A percentile compares a stretch with the other conserved stretches of the same genome.
Evolutionary conservation across 2,329 filamentous ascomycete genomes (phyloP).

Genomic region (Fulvia fulva): DNA sequence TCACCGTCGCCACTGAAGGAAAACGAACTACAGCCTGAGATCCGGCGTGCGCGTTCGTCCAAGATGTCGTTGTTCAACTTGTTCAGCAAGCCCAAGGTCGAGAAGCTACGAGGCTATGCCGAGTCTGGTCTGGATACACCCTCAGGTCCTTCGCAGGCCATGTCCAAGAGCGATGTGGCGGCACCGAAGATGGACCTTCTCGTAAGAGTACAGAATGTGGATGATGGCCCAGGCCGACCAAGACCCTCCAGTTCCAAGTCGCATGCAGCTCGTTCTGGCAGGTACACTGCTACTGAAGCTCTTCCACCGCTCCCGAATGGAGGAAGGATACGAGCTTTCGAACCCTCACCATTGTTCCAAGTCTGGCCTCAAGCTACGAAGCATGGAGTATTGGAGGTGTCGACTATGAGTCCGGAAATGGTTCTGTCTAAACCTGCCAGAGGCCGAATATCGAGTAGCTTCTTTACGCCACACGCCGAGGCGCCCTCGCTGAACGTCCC

Average conservation of each 20-base stretch:
- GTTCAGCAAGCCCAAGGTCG: slow-evolving; percentile 49
- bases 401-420: slow-evolving; percentile 63
- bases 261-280: slow-evolving; percentile 4
- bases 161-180: slow-evolving; percentile 9
- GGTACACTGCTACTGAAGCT: slow-evolving; percentile 6
- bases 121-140: slow-evolving; percentile 37
- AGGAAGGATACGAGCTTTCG: slow-evolving; percentile 30
- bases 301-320: slow-evolving; percentile 11
- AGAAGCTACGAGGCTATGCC: slow-evolving; percentile 44
- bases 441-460: slow-evolving; percentile 5
- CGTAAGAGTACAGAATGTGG: slow-evolving; percentile 7
- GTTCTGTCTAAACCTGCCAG: slow-evolving; percentile 20
- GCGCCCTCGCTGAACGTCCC: slow-evolving; percentile 9
- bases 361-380: slow-evolving; percentile 81
- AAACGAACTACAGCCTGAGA: slow-evolving; percentile 7
- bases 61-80: slow-evolving; percentile 49
- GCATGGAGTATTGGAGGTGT: slow-evolving; percentile 65
- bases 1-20: slow-evolving; percentile 20
- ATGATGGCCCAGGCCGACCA: slow-evolving; percentile 2
- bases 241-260: slow-evolving; percentile 17
- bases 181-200: slow-evolving; percentile 7
- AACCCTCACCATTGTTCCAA: slow-evolving; percentile 71
- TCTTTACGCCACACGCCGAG: slow-evolving; percentile 11
- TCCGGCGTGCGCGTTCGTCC: slow-evolving; percentile 17
- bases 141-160: slow-evolving; percentile 6